Evolutionary conservation across 2,329 filamentous ascomycete species (phyloP).

Genomic region (Tolypocladium paradoxum): DNA sequence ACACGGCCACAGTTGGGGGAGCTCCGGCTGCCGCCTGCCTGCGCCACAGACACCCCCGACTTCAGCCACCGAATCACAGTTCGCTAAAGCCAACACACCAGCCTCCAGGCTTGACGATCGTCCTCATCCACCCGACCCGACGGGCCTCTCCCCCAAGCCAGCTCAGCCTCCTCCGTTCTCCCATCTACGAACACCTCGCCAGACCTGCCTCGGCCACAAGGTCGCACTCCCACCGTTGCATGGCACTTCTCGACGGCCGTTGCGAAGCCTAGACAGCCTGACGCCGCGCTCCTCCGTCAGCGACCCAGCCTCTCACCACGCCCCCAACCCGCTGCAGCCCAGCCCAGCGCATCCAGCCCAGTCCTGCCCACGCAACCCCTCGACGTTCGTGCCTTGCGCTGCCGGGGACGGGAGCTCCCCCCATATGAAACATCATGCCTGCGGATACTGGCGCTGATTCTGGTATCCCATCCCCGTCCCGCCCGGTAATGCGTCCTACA

Average conservation of each 20-base stretch:
- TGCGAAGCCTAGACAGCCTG: neutral
- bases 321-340: neutral
- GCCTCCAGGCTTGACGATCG: neutral
- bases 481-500: neutral
- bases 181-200: neutral
- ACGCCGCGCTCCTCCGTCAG: neutral
- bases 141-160: neutral
- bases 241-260: neutral
- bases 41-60: neutral
- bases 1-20: neutral
- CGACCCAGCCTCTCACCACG: neutral
- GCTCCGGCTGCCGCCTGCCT: neutral
- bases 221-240: neutral
- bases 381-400: neutral
- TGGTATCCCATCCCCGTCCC: conserved; percentile 5
- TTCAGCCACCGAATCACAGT: conserved; percentile 7
- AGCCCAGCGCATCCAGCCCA: too few relatives aligned
- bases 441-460: conserved; percentile 12
- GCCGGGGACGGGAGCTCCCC: neutral
- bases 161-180: neutral
- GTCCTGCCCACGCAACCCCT: neutral
- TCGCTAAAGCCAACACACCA: neutral
- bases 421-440: conserved; percentile 11
- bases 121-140: neutral
- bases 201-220: neutral